Conservation (phyloP, 768 basidiomycete species). For the Hortiboletus campestris region DNA sequence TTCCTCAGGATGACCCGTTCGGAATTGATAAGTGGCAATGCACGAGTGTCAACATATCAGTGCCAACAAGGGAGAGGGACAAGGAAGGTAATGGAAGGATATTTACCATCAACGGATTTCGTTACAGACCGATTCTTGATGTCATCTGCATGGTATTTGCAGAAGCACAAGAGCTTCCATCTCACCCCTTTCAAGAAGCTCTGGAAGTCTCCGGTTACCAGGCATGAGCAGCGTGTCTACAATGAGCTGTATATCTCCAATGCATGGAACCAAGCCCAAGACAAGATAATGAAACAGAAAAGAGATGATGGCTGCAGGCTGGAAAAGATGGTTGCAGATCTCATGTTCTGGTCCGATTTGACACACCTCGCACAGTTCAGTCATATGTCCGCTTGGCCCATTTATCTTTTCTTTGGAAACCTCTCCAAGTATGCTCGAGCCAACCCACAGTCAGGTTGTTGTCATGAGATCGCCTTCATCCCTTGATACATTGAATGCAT, state of each 20-base stretch:
- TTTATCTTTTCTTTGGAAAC: no score
- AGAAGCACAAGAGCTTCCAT: slow-evolving; percentile 17
- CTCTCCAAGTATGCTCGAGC: no score
- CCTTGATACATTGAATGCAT: slow-evolving; percentile 7
- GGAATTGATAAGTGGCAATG: background rate
- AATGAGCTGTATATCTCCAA: no score
- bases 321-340: background rate
- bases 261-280: slow-evolving; percentile 1
- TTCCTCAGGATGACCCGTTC: background rate
- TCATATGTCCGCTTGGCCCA: slow-evolving; percentile 10
- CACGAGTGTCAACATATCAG: background rate
- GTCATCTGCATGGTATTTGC: slow-evolving; percentile 11
- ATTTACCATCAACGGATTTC: slow-evolving; percentile 11
- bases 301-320: slow-evolving; percentile 11
- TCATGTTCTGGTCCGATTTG: background rate
- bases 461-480: background rate
- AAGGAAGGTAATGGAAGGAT: background rate
- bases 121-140: slow-evolving; percentile 11
- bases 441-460: no score
- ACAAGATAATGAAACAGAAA: slow-evolving; percentile 14
- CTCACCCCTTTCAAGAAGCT: slow-evolving; percentile 21
- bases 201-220: background rate
- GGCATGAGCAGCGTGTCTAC: no score
- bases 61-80: background rate
- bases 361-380: slow-evolving; percentile 11